phyloP scores from a whole-genome alignment of 2,329 filamentous ascomycete species.

The Aspergillus persii region DNA sequence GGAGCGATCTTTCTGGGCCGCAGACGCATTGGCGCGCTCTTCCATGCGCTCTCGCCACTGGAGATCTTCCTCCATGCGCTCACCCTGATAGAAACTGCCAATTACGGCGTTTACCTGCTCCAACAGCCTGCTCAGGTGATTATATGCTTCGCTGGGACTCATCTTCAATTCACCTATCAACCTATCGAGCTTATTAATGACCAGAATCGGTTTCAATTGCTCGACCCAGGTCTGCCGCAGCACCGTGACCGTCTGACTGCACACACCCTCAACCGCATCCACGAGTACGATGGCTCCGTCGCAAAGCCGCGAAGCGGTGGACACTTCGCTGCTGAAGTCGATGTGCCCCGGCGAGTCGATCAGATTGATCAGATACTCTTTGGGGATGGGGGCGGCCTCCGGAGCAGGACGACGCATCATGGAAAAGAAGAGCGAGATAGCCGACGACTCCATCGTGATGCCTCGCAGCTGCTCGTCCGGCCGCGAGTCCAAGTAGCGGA shows the following conservation, averaged over 20 bases:
- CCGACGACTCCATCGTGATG: slow-evolving; percentile 99
- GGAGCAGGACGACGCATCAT: slow-evolving; percentile 73
- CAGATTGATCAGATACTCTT: slow-evolving; percentile 93
- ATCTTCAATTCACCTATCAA: slow-evolving; percentile 92
- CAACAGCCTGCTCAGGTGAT: slow-evolving; percentile 81
- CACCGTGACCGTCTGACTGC: slow-evolving; percentile 97
- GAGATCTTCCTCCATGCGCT: slow-evolving; percentile 97
- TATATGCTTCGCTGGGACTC: slow-evolving; percentile 84
- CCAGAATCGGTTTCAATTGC: slow-evolving; percentile 87
- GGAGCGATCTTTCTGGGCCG: slow-evolving; percentile 54
- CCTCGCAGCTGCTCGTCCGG: slow-evolving; percentile 94
- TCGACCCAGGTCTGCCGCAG: slow-evolving; percentile 93
- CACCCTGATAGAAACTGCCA: slow-evolving; percentile 95
- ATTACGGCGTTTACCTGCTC: slow-evolving; percentile 98
- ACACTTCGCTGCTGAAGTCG: slow-evolving; percentile 97
- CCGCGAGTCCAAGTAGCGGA: slow-evolving; percentile 92
- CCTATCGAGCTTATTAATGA: slow-evolving; percentile 98
- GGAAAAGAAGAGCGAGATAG: slow-evolving; percentile 94
- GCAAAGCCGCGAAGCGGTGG: slow-evolving; percentile 88
- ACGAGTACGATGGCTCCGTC: slow-evolving; percentile 93
- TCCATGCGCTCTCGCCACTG: slow-evolving; percentile 95
- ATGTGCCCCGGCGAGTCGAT: slow-evolving; percentile 99
- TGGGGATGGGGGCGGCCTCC: slow-evolving; percentile 66
- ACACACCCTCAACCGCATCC: slow-evolving; percentile 95
- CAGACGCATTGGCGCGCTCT: slow-evolving; percentile 71